Base-by-base conservation (phyloP, 75 land plant species). In the Selaginella tamariscina region DNA sequence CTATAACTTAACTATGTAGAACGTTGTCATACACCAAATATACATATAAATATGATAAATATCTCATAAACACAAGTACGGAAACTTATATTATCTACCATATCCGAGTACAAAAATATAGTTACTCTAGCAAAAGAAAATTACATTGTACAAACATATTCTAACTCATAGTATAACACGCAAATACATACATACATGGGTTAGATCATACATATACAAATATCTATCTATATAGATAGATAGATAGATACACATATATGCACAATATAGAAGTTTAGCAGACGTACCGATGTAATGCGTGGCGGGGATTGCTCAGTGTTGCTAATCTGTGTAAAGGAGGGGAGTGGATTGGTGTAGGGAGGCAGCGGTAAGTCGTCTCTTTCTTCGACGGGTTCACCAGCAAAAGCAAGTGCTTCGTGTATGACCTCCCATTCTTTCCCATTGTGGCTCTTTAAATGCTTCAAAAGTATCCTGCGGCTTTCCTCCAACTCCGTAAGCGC, bases 371-470 rank as follows among this genome's bases (percentile, higher is more conserved):
- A 78, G 56, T 78, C 82, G 55, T 80, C 84, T 66, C 73, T 82
- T 69, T 66, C 67, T 56, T 79, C 79, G n/a, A 85, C 83, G 11
- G 84, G 71, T 63, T 82, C 81, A 5, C 49, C 49, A 65, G 91
- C 98, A 73, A 93, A 93, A 22, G 88, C 83, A 57, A 85, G 68
- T 21, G 91, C 88, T 72, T 93, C 98, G 9, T 82, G 75, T 21
- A 93, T 83, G 29, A 93, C 88, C 68, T 85, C 86, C 68, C 80
- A 65, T 27, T 89, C 86, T 56, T 73, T 69, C 2, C 96, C 98
- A 56, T 77, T 78, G 72, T 89, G 86, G 27, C 82, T 83, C 66
- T 75, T 80, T 31, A 89, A 79, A 70, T 82, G 76, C 27, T 72
- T 71, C 0, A 93, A 73, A 23, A 93, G 71, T 29, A 80, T 70